Evolutionary conservation across 2,329 filamentous ascomycete genomes (phyloP).

Genomic region (Epichloe coenophiala): DNA sequence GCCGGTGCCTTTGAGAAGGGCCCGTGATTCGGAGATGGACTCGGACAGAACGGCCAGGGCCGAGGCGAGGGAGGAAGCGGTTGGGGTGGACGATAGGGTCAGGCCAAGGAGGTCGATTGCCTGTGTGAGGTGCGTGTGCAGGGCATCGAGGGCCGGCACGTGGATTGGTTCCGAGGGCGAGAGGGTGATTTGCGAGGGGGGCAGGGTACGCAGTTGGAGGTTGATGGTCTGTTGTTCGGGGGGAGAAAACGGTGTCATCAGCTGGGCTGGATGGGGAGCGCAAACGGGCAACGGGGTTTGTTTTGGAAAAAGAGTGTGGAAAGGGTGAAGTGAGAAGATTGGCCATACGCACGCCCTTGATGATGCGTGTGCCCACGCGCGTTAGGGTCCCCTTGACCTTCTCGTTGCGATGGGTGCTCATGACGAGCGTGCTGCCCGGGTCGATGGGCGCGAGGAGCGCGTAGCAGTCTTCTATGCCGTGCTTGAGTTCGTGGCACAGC

Average conservation of each 20-base stretch:
- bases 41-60: slow-evolving; percentile 43
- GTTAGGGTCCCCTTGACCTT: slow-evolving; percentile 87
- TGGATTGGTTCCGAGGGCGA: slow-evolving; percentile 37
- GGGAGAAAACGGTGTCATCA: too few relatives aligned
- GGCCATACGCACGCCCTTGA: slow-evolving; percentile 60
- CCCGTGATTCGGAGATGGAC: slow-evolving; percentile 38
- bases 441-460: slow-evolving; percentile 74
- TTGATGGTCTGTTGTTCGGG: slow-evolving; percentile 48
- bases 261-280: too few relatives aligned
- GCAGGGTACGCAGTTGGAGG: slow-evolving; percentile 59
- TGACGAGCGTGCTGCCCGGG: slow-evolving; percentile 74
- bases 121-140: slow-evolving; percentile 67
- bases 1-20: slow-evolving; percentile 40
- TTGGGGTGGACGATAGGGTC: slow-evolving; percentile 42
- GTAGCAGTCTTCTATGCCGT: slow-evolving; percentile 77
- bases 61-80: slow-evolving; percentile 39
- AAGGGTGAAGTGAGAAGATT: too few relatives aligned
- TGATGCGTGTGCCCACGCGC: slow-evolving; percentile 75
- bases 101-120: slow-evolving; percentile 73
- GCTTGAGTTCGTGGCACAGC: slow-evolving; percentile 36
- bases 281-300: too few relatives aligned
- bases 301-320: not conserved
- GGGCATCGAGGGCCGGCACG: slow-evolving; percentile 56
- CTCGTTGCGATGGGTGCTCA: slow-evolving; percentile 79
- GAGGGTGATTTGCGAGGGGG: slow-evolving; percentile 34